Conservation (phyloP, 2,329 filamentous ascomycete genomes). For the Phaeosphaeriaceae sp. region DNA sequence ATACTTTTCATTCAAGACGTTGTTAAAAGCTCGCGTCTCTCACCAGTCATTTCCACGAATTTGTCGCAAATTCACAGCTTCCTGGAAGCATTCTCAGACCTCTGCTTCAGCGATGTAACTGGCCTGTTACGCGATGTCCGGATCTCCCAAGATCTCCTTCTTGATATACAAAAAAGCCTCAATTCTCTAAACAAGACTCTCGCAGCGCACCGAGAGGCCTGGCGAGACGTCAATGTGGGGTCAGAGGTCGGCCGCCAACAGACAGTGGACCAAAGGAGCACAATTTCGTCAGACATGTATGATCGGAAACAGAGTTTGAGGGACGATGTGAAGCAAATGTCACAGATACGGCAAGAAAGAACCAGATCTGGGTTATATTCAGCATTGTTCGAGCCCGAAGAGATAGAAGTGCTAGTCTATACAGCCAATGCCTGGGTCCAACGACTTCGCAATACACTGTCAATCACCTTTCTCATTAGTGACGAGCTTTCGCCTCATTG, state of each 20-base stretch:
- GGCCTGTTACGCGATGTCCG: conserved; percentile 16
- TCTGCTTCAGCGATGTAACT: conserved; percentile 18
- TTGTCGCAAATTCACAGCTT: conserved; percentile 15
- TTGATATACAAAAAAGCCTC: conserved; percentile 15
- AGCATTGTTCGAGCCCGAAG: conserved; percentile 13
- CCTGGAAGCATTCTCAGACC: conserved; percentile 16
- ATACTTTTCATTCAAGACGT: conserved; percentile 24
- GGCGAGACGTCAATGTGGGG: conserved; percentile 8
- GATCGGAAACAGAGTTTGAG: conserved; percentile 12
- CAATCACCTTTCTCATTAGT: conserved; percentile 14
- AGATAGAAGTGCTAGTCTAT: conserved; percentile 9
- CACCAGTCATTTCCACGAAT: conserved; percentile 2
- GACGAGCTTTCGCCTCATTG: conserved; percentile 16
- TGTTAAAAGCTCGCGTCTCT: conserved; percentile 5
- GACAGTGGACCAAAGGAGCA: conserved; percentile 2
- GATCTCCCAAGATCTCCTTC: conserved; percentile 7
- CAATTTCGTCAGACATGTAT: conserved; percentile 1
- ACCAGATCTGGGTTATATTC: conserved; percentile 7
- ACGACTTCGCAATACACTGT: conserved; percentile 16
- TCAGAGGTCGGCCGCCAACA: conserved; percentile 1
- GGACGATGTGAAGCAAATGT: conserved; percentile 15
- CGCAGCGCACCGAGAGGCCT: conserved; percentile 20
- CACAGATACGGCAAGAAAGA: conserved; percentile 17
- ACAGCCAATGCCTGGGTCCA: conserved; percentile 10
- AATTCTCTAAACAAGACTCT: conserved; percentile 18